phyloP scores from a whole-genome alignment of 2,329 filamentous ascomycete species.

The Conoideocrella luteorostrata region DNA sequence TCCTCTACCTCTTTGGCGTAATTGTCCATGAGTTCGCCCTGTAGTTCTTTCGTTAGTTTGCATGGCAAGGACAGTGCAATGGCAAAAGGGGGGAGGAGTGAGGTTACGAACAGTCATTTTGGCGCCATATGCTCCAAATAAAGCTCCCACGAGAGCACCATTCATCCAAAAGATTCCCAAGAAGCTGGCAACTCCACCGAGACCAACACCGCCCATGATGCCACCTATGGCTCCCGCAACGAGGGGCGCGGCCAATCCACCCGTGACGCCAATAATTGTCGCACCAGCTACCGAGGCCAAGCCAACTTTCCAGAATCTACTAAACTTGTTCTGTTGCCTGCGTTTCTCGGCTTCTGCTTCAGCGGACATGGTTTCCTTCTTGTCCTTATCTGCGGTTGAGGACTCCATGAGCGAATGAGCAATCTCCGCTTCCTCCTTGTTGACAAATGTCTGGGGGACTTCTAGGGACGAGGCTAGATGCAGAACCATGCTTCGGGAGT shows the following conservation, averaged over 20 bases:
- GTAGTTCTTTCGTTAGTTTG: background rate
- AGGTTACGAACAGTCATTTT: conserved; percentile 50
- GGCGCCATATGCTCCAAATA: conserved; percentile 87
- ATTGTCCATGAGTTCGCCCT: conserved; percentile 77
- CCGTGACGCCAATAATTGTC: conserved; percentile 83
- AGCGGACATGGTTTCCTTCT: conserved; percentile 54
- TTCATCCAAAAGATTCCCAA: conserved; percentile 82
- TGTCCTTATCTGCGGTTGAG: conserved; percentile 36
- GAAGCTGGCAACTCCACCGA: conserved; percentile 81
- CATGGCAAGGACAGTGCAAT: no score
- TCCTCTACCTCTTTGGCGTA: conserved; percentile 87
- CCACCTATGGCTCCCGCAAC: conserved; percentile 81
- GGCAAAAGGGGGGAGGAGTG: background rate
- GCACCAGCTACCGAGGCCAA: conserved; percentile 84
- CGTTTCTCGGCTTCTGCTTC: conserved; percentile 71
- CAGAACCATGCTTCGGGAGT: conserved; percentile 63
- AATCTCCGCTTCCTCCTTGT: conserved; percentile 67
- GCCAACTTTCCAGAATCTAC: conserved; percentile 83
- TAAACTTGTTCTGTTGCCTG: conserved; percentile 61
- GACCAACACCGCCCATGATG: conserved; percentile 76
- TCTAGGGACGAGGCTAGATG: conserved; percentile 62
- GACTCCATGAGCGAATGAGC: conserved; percentile 68
- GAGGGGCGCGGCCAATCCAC: conserved; percentile 81
- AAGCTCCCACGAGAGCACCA: conserved; percentile 72
- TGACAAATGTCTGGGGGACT: conserved; percentile 55